phyloP scores from a whole-genome alignment of 495 filamentous ascomycete species.

The Aspergillus conjunctus region DNA sequence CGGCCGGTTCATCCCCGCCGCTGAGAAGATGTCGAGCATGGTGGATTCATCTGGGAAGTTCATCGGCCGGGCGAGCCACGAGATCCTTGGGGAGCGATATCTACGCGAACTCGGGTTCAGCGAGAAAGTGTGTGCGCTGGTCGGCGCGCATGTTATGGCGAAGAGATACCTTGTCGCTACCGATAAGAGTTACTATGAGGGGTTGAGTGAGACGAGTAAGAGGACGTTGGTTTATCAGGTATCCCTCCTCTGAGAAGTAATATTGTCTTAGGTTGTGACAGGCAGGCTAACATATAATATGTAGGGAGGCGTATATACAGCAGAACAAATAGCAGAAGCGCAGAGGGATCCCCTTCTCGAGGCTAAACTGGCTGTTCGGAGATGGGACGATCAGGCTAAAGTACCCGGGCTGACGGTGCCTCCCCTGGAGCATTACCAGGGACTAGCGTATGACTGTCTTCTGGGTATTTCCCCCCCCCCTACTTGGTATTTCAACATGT shows the following conservation, averaged over 20 bases:
- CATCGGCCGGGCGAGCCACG: conserved; percentile 43
- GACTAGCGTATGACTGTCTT: conserved; percentile 27
- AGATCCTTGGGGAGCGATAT: conserved; percentile 41
- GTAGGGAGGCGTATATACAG: conserved; percentile 37
- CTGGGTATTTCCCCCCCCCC: background rate
- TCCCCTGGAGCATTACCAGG: conserved; percentile 27
- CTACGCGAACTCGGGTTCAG: conserved; percentile 41
- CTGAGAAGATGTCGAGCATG: conserved; percentile 32
- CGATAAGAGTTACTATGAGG: conserved; percentile 39
- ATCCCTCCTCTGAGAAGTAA: background rate
- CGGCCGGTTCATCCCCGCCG: conserved; percentile 43
- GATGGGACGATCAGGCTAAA: conserved; percentile 47
- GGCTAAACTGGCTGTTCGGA: conserved; percentile 38
- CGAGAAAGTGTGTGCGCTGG: conserved; percentile 38
- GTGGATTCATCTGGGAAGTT: conserved; percentile 28
- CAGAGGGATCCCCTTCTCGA: conserved; percentile 35
- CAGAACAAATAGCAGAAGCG: conserved; percentile 32
- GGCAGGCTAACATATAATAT: no score
- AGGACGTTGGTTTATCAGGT: conserved; percentile 36
- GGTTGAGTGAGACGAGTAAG: conserved; percentile 42
- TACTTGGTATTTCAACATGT: no score
- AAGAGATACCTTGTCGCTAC: conserved; percentile 47
- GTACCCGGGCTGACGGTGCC: conserved; percentile 30
- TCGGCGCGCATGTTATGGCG: conserved; percentile 46
- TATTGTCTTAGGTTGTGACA: background rate